Conservation (phyloP, 805 yeast species). For the Yamadazyma insecticola region DNA sequence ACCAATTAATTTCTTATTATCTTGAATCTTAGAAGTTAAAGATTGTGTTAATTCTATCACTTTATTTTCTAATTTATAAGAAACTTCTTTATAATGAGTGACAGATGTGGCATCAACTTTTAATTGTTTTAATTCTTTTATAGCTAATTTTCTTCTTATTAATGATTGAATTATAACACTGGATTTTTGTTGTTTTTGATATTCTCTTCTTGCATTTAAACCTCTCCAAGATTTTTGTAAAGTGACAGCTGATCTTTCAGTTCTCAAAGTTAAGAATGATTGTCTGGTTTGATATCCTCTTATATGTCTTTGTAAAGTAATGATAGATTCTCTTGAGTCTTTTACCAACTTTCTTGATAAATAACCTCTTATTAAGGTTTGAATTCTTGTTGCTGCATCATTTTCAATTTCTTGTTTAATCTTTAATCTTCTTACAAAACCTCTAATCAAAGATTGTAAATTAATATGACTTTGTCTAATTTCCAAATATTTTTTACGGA, state of each 20-base stretch:
- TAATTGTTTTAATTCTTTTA: slow-evolving; percentile 54
- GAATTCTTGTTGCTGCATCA: slow-evolving; percentile 65
- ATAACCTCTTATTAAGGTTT: slow-evolving; percentile 58
- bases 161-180: slow-evolving; percentile 73
- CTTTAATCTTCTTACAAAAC: slow-evolving; percentile 51
- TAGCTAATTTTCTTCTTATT: slow-evolving; percentile 73
- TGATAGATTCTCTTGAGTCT: slow-evolving; percentile 32
- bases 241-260: slow-evolving; percentile 58
- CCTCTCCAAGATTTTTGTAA: slow-evolving; percentile 79
- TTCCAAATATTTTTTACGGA: slow-evolving; percentile 57
- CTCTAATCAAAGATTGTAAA: slow-evolving; percentile 63
- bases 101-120: slow-evolving; percentile 91
- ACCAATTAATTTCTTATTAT: slow-evolving; percentile 65
- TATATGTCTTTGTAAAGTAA: slow-evolving; percentile 42
- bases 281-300: slow-evolving; percentile 55
- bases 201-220: slow-evolving; percentile 52
- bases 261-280: slow-evolving; percentile 44
- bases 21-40: slow-evolving; percentile 72
- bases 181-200: slow-evolving; percentile 43
- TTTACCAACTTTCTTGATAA: slow-evolving; percentile 39
- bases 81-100: slow-evolving; percentile 83
- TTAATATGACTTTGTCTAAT: slow-evolving; percentile 49
- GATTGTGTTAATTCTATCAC: slow-evolving; percentile 93
- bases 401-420: slow-evolving; percentile 52
- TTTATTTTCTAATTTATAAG: slow-evolving; percentile 91